A percentile compares a stretch with the other conserved stretches of the same genome.
Conservation (phyloP, 495 filamentous ascomycete genomes). For the Penicillium subrubescens region DNA sequence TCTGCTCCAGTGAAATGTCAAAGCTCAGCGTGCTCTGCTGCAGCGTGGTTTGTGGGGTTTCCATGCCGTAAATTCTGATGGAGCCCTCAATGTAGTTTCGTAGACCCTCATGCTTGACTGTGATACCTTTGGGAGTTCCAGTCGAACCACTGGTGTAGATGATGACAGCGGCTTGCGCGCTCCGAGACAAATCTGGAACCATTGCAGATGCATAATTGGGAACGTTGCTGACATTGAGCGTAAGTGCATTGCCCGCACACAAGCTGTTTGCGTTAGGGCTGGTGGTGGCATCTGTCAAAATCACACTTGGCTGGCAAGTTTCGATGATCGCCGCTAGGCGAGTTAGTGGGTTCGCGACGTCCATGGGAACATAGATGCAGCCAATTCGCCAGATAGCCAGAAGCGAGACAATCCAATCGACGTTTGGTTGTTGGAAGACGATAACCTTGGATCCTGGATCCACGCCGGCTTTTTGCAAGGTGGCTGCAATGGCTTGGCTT, state of each 20-base stretch:
- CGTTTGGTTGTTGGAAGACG: slow-evolving; percentile 28
- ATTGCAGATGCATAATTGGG: too few relatives aligned
- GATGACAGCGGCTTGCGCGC: slow-evolving; percentile 25
- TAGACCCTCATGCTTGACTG: slow-evolving; percentile 28
- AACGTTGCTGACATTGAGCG: too few relatives aligned
- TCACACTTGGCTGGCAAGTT: slow-evolving; percentile 21
- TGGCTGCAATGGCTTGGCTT: slow-evolving; percentile 9
- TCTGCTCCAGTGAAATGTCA: slow-evolving; percentile 33
- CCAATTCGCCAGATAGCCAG: slow-evolving; percentile 54
- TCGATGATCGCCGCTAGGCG: slow-evolving; percentile 30
- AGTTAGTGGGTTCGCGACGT: slow-evolving; percentile 35
- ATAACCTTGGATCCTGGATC: slow-evolving; percentile 9
- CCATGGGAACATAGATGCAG: slow-evolving; percentile 55
- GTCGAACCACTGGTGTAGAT: slow-evolving; percentile 43
- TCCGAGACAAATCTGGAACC: too few relatives aligned
- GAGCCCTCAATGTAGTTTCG: slow-evolving; percentile 30
- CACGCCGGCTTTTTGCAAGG: slow-evolving; percentile 8
- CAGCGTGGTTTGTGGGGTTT: slow-evolving; percentile 17
- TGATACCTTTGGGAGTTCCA: slow-evolving; percentile 41
- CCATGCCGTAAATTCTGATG: slow-evolving; percentile 8
- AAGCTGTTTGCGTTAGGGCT: too few relatives aligned
- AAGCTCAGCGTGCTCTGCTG: slow-evolving; percentile 43
- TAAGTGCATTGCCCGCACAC: too few relatives aligned
- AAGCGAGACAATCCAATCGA: slow-evolving; percentile 50
- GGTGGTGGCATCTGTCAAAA: slow-evolving; percentile 16